These are phyloP conservation scores for Caryopteris hybrid DNA, from an alignment of 305 asterid genomes.

Conservation along the genomic window DNA sequence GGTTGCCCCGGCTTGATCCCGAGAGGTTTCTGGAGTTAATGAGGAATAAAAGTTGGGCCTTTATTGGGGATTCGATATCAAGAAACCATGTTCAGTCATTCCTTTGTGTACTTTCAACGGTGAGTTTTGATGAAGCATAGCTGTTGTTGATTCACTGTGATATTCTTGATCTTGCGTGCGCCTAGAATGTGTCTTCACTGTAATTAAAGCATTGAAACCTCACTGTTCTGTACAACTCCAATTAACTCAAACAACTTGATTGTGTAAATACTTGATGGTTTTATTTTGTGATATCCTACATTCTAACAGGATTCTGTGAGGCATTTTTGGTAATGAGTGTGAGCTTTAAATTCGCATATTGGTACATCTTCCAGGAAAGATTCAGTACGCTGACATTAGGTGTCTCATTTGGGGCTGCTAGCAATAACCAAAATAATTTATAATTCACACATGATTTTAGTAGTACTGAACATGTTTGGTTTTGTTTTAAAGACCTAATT, in stretches of 20 bases:
- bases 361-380: background rate
- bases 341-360: background rate
- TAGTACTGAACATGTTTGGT: background rate
- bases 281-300: background rate
- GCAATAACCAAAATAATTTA: background rate
- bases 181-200: background rate
- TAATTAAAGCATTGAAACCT: background rate
- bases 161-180: background rate
- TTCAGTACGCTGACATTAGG: too few relatives aligned
- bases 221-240: too few relatives aligned
- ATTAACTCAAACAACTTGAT: too few relatives aligned
- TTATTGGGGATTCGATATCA: conserved; percentile 81
- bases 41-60: conserved; percentile 67
- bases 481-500: background rate
- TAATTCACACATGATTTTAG: background rate
- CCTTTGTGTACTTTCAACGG: conserved; percentile 71
- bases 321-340: background rate
- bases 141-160: background rate
- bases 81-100: conserved; percentile 82
- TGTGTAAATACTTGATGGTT: background rate
- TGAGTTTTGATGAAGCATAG: conserved; percentile 14
- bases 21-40: conserved; percentile 52
- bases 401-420: too few relatives aligned
- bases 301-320: background rate
- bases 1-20: conserved; percentile 48